Base-by-base conservation (phyloP, 1,139 yeast genomes). In the Debaryomycetaceae sp. region DNA sequence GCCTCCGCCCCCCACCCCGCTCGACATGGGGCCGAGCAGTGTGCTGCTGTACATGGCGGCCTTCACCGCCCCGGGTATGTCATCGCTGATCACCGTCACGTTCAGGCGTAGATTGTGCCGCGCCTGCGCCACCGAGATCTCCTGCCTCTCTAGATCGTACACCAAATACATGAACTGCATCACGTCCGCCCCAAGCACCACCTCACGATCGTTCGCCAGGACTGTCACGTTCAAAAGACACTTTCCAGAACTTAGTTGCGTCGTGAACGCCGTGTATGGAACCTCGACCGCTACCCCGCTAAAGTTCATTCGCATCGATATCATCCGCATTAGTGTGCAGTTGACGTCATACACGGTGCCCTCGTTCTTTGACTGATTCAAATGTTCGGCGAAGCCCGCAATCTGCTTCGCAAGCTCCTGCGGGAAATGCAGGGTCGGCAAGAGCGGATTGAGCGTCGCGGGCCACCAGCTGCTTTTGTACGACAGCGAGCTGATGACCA, bases 131-230 rank as follows among this genome's bases (percentile, higher is more conserved):
- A 86, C 35, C 1, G 78, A 75, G 19, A 85, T 60, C 43, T 75
- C 73, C 31, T 58, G 53, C 37, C 68, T 70, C 20, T 79, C 86
- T 37, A 82, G 55, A 51, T 86, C 92, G 43, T 70, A 83, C 25
- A 83, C 94, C 31, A 77, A 71, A 47, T 85, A 85, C 6, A 82
- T 86, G 30, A 71, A 62, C 35, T 83, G 65, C 43, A 86, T 55
- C 53, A 83, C 75, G 20, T 77, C 68, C 50, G 81, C 94, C 26
- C 95, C 95, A 23, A 51, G 44, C 25, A 56, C 38, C 20, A 10
- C 10, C 20, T 6, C 6, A 7, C 8, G 6, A 6, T 7, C 8
- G 10, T 10, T 18, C 10, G 6, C 10, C 20, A 18, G 20, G 10
- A 18, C 10, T 10, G 20, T 18, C 6, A 18, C 6, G 20, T 18